phyloP scores from a whole-genome alignment of 2,329 filamentous ascomycete species.

The Fusarium sp. region DNA sequence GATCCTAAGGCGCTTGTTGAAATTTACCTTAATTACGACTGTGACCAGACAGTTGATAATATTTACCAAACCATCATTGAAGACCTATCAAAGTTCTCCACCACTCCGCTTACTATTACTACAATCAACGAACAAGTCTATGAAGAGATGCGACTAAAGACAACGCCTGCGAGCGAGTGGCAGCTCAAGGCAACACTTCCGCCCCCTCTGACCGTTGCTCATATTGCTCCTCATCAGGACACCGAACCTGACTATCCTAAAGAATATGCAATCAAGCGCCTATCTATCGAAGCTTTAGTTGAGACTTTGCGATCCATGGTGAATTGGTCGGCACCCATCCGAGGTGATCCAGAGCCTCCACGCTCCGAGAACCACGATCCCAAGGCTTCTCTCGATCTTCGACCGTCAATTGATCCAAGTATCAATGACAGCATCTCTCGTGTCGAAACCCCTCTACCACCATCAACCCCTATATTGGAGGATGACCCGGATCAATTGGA shows the following conservation, averaged over 20 bases:
- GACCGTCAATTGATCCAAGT: slow-evolving; percentile 75
- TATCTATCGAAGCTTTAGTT: slow-evolving; percentile 87
- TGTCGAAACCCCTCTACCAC: slow-evolving; percentile 64
- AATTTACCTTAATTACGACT: slow-evolving; percentile 98
- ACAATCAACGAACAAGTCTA: slow-evolving; percentile 85
- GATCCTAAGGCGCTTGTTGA: slow-evolving; percentile 93
- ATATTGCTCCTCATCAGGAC: slow-evolving; percentile 70
- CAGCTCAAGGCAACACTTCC: slow-evolving; percentile 86
- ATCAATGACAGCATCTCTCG: slow-evolving; percentile 68
- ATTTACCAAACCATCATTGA: slow-evolving; percentile 97
- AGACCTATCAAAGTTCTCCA: slow-evolving; percentile 88
- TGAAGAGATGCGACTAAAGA: slow-evolving; percentile 77
- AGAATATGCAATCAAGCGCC: slow-evolving; percentile 91
- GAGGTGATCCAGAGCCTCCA: slow-evolving; percentile 61
- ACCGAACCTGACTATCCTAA: slow-evolving; percentile 78
- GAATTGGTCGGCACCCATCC: slow-evolving; percentile 80
- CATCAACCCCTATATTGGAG: slow-evolving; percentile 76
- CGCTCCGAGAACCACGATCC: slow-evolving; percentile 46
- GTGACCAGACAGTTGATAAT: slow-evolving; percentile 93
- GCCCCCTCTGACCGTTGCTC: slow-evolving; percentile 83
- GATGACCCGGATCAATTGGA: slow-evolving; percentile 96
- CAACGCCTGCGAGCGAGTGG: slow-evolving; percentile 76
- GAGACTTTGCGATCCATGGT: slow-evolving; percentile 90
- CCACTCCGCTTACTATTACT: slow-evolving; percentile 78
- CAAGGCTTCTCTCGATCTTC: slow-evolving; percentile 54